A percentile compares a stretch with the other conserved stretches of the same genome.
These are phyloP conservation scores for Mycena indigotica DNA, from an alignment of 768 basidiomycete species.

Conservation along the genomic window DNA sequence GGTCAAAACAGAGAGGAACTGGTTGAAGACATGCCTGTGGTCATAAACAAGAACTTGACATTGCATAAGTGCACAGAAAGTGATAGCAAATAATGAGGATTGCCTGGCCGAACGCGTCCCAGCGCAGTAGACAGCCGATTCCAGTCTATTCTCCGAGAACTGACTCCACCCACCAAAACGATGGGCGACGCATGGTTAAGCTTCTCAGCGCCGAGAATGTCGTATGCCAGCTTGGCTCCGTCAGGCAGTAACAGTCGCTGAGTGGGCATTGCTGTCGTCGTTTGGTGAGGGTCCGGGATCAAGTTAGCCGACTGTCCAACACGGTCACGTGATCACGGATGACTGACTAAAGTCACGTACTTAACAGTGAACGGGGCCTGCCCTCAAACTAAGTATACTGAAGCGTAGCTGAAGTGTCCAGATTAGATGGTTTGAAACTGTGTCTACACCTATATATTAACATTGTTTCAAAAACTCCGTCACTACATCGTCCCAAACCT, in stretches of 20 bases:
- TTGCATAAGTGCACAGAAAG: neutral
- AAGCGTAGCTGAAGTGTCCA: no score
- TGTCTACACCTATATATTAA: no score
- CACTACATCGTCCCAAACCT: slow-evolving; percentile 39
- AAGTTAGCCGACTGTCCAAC: no score
- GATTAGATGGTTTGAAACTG: no score
- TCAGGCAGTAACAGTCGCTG: slow-evolving; percentile 38
- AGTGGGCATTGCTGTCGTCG: slow-evolving; percentile 22
- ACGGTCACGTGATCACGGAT: no score
- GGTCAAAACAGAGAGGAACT: neutral
- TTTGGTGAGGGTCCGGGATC: no score
- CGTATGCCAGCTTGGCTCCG: slow-evolving; percentile 46
- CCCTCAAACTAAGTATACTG: no score
- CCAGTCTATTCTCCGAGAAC: slow-evolving; percentile 42
- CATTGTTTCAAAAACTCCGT: slow-evolving; percentile 36
- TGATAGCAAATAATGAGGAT: neutral
- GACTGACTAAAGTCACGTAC: no score
- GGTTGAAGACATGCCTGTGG: slow-evolving; percentile 31
- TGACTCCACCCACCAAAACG: slow-evolving; percentile 46
- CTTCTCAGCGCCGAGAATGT: slow-evolving; percentile 44
- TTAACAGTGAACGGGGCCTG: no score
- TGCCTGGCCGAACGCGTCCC: slow-evolving; percentile 43
- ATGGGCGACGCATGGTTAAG: slow-evolving; percentile 36
- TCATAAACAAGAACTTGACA: slow-evolving; percentile 47
- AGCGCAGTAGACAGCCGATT: slow-evolving; percentile 38